phyloP scores from a whole-genome alignment of 768 basidiomycete species.

The Phylloporus arenicola region DNA sequence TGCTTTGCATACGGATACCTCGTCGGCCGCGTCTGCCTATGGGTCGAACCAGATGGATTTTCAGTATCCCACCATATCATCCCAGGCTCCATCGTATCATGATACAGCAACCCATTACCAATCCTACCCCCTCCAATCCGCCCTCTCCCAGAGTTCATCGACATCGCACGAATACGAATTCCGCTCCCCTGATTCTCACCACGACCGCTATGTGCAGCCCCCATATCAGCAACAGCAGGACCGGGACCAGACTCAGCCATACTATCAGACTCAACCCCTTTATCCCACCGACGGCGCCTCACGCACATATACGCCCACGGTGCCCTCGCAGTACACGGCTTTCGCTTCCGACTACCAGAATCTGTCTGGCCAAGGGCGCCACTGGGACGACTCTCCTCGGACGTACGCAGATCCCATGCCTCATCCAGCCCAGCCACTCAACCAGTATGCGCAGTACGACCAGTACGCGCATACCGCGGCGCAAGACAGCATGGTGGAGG shows the following conservation, averaged over 20 bases:
- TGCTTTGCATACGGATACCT: not conserved
- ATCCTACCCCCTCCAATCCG: constrained; percentile 7
- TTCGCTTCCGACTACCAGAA: constrained; percentile 8
- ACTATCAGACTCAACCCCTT: constrained; percentile 18
- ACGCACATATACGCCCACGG: not conserved
- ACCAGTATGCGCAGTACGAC: constrained; percentile 4
- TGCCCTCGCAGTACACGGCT: constrained; percentile 3
- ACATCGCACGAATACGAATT: constrained; percentile 9
- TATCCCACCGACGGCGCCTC: constrained; percentile 8
- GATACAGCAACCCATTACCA: constrained; percentile 7
- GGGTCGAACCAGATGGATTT: not conserved
- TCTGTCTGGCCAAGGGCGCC: constrained; percentile 4
- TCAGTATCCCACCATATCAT: constrained; percentile 3
- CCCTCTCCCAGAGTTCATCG: constrained; percentile 18
- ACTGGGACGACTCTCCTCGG: constrained; percentile 11
- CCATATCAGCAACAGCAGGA: constrained; percentile 11
- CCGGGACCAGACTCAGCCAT: constrained; percentile 16
- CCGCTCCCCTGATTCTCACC: constrained; percentile 10
- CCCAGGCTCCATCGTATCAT: constrained; percentile 5
- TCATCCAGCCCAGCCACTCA: not conserved
- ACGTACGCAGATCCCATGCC: constrained; percentile 4
- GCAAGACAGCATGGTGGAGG: not conserved
- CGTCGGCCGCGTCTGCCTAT: constrained; percentile 6
- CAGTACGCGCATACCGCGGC: not conserved
- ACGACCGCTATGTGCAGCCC: constrained; percentile 12